Evolutionary conservation across 352 stramenopile species (phyloP).

Genomic region (Phytophthora citricola): DNA sequence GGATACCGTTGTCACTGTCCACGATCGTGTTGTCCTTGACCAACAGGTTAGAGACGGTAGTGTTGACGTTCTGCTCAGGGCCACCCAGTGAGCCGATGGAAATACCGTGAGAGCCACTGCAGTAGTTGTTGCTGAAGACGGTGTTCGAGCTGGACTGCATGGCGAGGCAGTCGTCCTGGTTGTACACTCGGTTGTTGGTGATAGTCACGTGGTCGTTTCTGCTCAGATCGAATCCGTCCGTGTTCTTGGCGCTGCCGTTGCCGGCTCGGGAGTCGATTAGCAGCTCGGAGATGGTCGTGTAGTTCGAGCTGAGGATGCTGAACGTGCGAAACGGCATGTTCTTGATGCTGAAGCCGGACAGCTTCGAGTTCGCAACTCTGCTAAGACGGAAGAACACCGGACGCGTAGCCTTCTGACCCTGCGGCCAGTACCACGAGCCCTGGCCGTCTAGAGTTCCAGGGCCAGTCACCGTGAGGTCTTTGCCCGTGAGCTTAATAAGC

Average conservation of each 20-base stretch:
- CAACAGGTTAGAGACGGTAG: conserved; percentile 28
- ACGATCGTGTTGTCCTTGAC: conserved; percentile 45
- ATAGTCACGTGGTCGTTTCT: conserved; percentile 21
- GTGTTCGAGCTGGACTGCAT: conserved; percentile 31
- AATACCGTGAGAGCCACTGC: conserved; percentile 30
- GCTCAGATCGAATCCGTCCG: conserved; percentile 21
- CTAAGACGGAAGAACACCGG: conserved; percentile 19
- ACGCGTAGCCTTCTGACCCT: conserved; percentile 24
- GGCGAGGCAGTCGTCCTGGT: conserved; percentile 21
- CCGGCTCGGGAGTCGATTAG: conserved; percentile 10
- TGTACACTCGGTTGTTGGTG: conserved; percentile 18
- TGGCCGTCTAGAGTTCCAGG: conserved; percentile 38
- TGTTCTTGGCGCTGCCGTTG: conserved; percentile 19
- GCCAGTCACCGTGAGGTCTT: conserved; percentile 20
- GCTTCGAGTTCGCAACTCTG: conserved; percentile 11
- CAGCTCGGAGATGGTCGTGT: conserved; percentile 21
- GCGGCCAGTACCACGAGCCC: conserved; percentile 40
- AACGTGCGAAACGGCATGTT: conserved; percentile 32
- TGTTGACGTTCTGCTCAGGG: conserved; percentile 11
- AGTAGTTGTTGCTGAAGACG: conserved; percentile 25
- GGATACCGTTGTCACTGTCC: conserved; percentile 40
- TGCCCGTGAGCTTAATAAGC: conserved; percentile 32
- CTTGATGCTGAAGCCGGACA: conserved; percentile 43
- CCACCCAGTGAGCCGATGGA: conserved; percentile 46
- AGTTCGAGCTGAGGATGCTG: conserved; percentile 28